Conservation (phyloP, 805 yeast genomes). For the Ogataea nitratoaversa region DNA sequence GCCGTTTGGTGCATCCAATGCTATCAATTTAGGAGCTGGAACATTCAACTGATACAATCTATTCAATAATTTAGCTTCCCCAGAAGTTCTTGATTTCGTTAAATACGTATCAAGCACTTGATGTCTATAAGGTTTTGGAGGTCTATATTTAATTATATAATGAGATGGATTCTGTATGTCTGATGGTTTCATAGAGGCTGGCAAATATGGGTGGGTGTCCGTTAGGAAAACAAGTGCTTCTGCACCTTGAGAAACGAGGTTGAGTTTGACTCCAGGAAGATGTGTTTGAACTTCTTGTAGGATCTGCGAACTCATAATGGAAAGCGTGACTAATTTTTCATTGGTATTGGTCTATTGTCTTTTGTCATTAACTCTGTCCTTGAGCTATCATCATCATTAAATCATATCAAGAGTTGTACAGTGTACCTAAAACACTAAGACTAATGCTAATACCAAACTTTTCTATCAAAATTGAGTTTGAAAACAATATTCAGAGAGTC, state of each 20-base stretch:
- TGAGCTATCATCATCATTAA: background rate
- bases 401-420: too few species aligned
- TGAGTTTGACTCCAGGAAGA: conserved; percentile 47
- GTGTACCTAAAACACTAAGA: too few species aligned
- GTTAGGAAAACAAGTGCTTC: conserved; percentile 78
- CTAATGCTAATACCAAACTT: too few species aligned
- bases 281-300: conserved; percentile 38
- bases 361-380: too few species aligned
- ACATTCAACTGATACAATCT: conserved; percentile 54
- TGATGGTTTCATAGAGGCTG: conserved; percentile 25
- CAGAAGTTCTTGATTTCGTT: conserved; percentile 74
- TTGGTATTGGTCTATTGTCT: background rate
- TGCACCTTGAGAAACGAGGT: conserved; percentile 79
- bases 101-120: conserved; percentile 71
- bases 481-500: too few species aligned
- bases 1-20: conserved; percentile 74
- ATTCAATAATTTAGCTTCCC: conserved; percentile 76
- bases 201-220: conserved; percentile 60
- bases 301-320: conserved; percentile 51
- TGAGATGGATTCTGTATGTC: conserved; percentile 25
- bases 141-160: conserved; percentile 78
- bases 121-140: conserved; percentile 87
- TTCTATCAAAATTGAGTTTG: too few species aligned
- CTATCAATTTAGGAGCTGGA: conserved; percentile 67
- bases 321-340: background rate